Evolutionary conservation across 345 rosid genomes (phyloP).

Genomic region (Citrus cavaleriei): DNA sequence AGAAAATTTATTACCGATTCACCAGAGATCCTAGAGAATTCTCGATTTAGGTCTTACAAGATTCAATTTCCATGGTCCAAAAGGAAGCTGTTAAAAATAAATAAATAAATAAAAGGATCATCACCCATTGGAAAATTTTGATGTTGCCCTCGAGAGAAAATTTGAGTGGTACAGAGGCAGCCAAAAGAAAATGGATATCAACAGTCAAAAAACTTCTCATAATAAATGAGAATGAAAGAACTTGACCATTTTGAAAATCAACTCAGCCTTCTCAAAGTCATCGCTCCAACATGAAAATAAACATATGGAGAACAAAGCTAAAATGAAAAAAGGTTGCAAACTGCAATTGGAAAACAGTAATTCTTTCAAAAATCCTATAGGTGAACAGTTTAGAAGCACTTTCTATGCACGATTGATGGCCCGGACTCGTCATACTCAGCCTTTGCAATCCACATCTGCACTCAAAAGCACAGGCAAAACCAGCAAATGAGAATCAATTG

Average conservation of each 20-base stretch:
- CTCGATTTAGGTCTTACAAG: neutral
- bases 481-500: neutral
- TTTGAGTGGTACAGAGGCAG: neutral
- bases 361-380: slow-evolving; percentile 21
- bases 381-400: slow-evolving; percentile 62
- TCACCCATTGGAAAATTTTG: neutral
- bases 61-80: neutral
- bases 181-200: neutral
- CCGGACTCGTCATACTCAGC: slow-evolving; percentile 95
- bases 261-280: slow-evolving; percentile 31
- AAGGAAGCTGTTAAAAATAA: neutral
- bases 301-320: slow-evolving; percentile 30
- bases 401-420: slow-evolving; percentile 90
- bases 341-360: slow-evolving; percentile 19
- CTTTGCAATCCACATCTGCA: slow-evolving; percentile 95
- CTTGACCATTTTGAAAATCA: slow-evolving; percentile 27
- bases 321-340: slow-evolving; percentile 29
- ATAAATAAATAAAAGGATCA: neutral
- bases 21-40: neutral
- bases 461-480: neutral
- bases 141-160: neutral
- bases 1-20: neutral
- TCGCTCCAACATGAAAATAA: slow-evolving; percentile 38
- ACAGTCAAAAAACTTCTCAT: slow-evolving; percentile 10
- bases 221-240: slow-evolving; percentile 30